phyloP scores from a whole-genome alignment of 2,329 filamentous ascomycete species.

The Amesomyces nigricolor region DNA sequence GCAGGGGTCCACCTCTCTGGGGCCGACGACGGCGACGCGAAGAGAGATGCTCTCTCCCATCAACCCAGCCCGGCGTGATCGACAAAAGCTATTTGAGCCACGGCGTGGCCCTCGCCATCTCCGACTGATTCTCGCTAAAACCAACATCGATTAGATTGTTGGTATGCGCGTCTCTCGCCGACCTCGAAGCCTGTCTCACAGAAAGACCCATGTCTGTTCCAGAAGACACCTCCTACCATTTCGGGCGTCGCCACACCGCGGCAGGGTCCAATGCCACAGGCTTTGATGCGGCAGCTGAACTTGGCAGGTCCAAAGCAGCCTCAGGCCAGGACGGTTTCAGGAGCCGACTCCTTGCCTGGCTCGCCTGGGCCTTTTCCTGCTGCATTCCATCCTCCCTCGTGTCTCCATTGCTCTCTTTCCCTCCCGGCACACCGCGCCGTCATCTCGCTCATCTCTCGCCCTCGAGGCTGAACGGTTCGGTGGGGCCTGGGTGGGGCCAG shows the following conservation, averaged over 20 bases:
- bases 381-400: background rate
- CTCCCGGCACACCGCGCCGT: conserved; percentile 4
- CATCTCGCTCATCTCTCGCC: background rate
- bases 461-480: conserved; percentile 16
- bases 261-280: conserved; percentile 5
- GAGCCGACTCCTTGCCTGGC: background rate
- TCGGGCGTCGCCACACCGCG: conserved; percentile 11
- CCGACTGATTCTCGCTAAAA: too few relatives aligned
- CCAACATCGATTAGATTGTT: too few relatives aligned
- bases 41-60: too few relatives aligned
- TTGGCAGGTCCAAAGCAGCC: conserved; percentile 14
- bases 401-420: background rate
- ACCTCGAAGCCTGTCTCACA: background rate
- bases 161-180: too few relatives aligned
- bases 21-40: background rate
- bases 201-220: conserved; percentile 3
- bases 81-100: too few relatives aligned
- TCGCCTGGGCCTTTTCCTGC: background rate
- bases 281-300: conserved; percentile 14
- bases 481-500: conserved; percentile 12
- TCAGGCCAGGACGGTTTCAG: background rate
- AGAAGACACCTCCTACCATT: conserved; percentile 12
- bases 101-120: too few relatives aligned
- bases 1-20: conserved; percentile 10
- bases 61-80: too few relatives aligned